Conservation (phyloP, 2,329 filamentous ascomycete species). For the Plectosphaerella cucumerina region DNA sequence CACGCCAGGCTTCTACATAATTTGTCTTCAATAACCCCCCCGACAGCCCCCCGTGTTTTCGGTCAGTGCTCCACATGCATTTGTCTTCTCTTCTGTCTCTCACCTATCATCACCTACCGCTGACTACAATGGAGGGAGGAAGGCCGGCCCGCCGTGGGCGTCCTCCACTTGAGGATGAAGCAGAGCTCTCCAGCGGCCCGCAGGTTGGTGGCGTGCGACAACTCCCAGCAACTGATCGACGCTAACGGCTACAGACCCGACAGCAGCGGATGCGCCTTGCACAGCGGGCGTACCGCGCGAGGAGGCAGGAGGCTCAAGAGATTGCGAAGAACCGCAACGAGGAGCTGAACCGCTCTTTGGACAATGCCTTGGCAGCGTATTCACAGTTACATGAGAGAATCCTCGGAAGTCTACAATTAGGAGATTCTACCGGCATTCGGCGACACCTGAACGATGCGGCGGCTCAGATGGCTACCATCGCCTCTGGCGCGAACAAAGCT, state of each 20-base stretch:
- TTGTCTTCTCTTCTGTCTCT: too few species aligned
- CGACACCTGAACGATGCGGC: not conserved
- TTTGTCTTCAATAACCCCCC: not conserved
- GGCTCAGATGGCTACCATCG: not conserved
- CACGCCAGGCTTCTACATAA: constrained; percentile 1
- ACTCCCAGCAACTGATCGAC: not conserved
- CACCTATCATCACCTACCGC: not conserved
- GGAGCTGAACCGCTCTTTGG: not conserved
- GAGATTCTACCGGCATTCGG: not conserved
- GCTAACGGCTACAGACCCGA: not conserved
- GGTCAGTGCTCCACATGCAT: not conserved
- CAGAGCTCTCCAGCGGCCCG: not conserved
- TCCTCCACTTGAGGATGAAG: not conserved
- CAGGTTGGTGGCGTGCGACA: not conserved
- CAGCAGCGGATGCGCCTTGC: not conserved
- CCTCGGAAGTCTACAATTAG: not conserved
- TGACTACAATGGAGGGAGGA: not conserved
- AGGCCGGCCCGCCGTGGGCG: not conserved
- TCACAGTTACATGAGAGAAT: not conserved
- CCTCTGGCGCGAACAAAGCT: not conserved
- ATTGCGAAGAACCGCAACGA: not conserved
- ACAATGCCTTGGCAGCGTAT: not conserved
- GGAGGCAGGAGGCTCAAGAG: not conserved
- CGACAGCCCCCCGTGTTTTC: not conserved
- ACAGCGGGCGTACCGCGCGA: not conserved